Evolutionary conservation across 2,329 filamentous ascomycete genomes (phyloP), one percentile per base, ranked within the genome.

Genomic region (Ceratocystis alfenasii): DNA sequence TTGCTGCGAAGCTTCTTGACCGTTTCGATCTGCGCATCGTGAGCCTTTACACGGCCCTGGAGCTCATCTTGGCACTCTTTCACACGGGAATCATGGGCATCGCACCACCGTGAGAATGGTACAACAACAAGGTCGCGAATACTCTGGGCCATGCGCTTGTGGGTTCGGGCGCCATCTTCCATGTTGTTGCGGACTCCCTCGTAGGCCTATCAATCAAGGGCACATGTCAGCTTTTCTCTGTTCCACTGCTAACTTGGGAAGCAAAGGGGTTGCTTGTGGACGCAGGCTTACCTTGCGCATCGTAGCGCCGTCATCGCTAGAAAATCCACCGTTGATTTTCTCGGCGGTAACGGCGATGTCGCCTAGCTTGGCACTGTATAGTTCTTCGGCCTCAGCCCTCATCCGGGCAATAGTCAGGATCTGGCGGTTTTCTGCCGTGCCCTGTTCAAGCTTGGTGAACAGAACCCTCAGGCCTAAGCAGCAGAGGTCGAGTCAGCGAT

Each of bases 381-480:
- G 74, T 69, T 97, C 94, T 75, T 99, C 94, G 64, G 94, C 93
- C 74, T 97, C 94, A 71, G 94, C 93, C 77, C 94, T 90, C 87
- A 97, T 83, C 68, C 89, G 89, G 69, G 94, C 91, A 73, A 99
- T 85, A 46, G 88, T 94, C 69, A 99, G 80, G 68, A 99, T 82
- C 77, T 99, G 94, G 72, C 93, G 89, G 76, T 99, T 95, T 77
- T 99, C 94, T 71, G 92, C 83, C 67, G 95, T 88, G 68, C 94
- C 94, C 76, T 99, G 94, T 76, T 97, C 92, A 66, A 99, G 87
- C 81, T 99, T 99, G 75, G 86, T 86, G 74, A 97, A 99, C 70
- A 99, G 83, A 70, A 97, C 91, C 65, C 93, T 92, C 70, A 99
- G 84, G 69, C 94, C 86, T 87, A 65, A 45, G 22, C 5, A 22